Conservation (phyloP, 2,329 filamentous ascomycete species). For the Neofusicoccum laricinum region DNA sequence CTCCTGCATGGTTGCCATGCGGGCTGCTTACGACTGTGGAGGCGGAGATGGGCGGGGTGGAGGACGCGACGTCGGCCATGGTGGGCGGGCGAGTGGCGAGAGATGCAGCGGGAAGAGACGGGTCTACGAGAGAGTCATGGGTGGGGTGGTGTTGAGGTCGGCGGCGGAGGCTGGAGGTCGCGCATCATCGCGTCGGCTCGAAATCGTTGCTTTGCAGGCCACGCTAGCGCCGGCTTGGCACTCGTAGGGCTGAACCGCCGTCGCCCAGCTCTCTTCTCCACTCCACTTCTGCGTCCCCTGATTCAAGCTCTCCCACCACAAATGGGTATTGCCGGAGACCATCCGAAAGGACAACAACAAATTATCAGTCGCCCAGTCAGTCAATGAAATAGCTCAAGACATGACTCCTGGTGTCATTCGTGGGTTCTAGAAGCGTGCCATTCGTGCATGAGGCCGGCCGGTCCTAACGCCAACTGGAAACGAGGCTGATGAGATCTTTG, state of each 20-base stretch:
- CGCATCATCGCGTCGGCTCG: not conserved
- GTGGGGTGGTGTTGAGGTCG: not conserved
- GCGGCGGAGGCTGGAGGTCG: slow-evolving; percentile 5
- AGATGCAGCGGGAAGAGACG: not conserved
- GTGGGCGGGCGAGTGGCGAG: not conserved
- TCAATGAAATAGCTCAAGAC: too few species aligned
- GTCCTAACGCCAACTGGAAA: too few species aligned
- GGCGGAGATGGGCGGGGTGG: slow-evolving; percentile 3
- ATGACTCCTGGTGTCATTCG: too few species aligned
- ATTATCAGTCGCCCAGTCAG: too few species aligned
- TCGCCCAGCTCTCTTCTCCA: not conserved
- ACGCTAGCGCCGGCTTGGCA: slow-evolving; percentile 6
- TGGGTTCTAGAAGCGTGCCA: too few species aligned
- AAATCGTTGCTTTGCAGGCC: slow-evolving; percentile 3
- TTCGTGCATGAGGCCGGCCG: too few species aligned
- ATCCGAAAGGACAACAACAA: too few species aligned
- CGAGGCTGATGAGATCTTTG: too few species aligned
- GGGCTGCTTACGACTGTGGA: not conserved
- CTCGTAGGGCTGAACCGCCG: not conserved
- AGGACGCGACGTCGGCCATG: slow-evolving; percentile 14
- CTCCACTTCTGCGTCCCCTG: too few species aligned
- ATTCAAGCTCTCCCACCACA: too few species aligned
- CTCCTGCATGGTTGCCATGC: not conserved
- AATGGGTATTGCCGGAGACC: too few species aligned
- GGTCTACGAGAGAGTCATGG: slow-evolving; percentile 6